A percentile compares a stretch with the other conserved stretches of the same genome.
Conservation (phyloP, 495 filamentous ascomycete genomes). For the Acidiella bohemica region DNA sequence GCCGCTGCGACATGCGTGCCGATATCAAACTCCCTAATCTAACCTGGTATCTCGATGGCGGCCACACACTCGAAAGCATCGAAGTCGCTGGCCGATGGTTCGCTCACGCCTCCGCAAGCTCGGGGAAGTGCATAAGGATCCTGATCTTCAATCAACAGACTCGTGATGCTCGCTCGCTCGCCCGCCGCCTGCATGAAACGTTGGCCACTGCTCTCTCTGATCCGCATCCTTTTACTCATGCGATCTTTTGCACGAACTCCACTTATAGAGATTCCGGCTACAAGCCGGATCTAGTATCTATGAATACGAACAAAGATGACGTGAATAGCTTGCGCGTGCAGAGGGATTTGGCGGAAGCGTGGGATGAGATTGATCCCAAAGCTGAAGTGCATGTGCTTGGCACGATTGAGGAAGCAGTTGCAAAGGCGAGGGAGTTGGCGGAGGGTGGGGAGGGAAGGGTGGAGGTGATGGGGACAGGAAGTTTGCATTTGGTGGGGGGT, state of each 20-base stretch:
- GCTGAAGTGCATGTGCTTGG: slow-evolving; percentile 50
- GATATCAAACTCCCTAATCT: slow-evolving; percentile 42
- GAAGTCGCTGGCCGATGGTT: slow-evolving; percentile 74
- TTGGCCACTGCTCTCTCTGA: slow-evolving; percentile 44
- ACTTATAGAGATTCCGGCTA: slow-evolving; percentile 62
- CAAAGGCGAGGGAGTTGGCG: slow-evolving; percentile 44
- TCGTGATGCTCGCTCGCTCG: slow-evolving; percentile 54
- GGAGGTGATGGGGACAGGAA: slow-evolving; percentile 59
- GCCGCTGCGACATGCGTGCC: slow-evolving; percentile 65
- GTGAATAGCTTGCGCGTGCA: slow-evolving; percentile 62
- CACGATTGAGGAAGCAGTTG: slow-evolving; percentile 80
- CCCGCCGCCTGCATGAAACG: slow-evolving; percentile 50
- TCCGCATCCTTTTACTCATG: slow-evolving; percentile 55
- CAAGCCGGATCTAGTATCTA: slow-evolving; percentile 61
- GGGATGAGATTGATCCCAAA: slow-evolving; percentile 49
- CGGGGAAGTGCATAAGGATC: slow-evolving; percentile 33
- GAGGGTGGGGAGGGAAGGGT: slow-evolving; percentile 14
- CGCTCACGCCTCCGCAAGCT: slow-evolving; percentile 22
- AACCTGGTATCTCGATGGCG: slow-evolving; percentile 81
- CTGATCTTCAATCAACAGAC: slow-evolving; percentile 96
- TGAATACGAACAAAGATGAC: slow-evolving; percentile 53
- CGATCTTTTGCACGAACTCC: slow-evolving; percentile 79
- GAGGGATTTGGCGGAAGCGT: slow-evolving; percentile 55
- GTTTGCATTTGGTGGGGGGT: slow-evolving; percentile 77
- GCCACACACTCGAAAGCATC: slow-evolving; percentile 82